Conservation (phyloP, 2,329 filamentous ascomycete species). For the Botrytis pseudocinerea region DNA sequence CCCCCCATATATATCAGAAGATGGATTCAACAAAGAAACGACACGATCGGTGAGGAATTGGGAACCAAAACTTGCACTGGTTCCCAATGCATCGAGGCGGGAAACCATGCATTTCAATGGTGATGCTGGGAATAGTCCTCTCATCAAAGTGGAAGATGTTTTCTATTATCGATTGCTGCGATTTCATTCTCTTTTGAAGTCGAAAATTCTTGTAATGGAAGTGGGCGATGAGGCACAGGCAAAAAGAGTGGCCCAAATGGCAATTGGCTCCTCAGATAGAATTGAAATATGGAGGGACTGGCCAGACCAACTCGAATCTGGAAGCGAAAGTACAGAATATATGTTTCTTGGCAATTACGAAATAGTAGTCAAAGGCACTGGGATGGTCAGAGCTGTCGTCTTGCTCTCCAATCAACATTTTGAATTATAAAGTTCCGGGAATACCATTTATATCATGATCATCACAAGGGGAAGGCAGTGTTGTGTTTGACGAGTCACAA, state of each 20-base stretch:
- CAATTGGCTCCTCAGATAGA: constrained; percentile 31
- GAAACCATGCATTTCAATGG: not conserved
- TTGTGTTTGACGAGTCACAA: not conserved
- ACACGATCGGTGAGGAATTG: constrained; percentile 74
- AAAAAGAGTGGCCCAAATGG: constrained; percentile 57
- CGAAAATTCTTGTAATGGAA: constrained; percentile 66
- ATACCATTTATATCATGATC: not conserved
- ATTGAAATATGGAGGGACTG: constrained; percentile 74
- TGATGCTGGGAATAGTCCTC: not conserved
- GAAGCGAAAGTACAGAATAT: not conserved
- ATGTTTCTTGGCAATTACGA: not conserved
- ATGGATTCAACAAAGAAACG: constrained; percentile 62
- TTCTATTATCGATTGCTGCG: constrained; percentile 70
- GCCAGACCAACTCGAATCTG: constrained; percentile 45
- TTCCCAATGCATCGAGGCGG: constrained; percentile 45
- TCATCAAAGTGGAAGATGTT: constrained; percentile 34
- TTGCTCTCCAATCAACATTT: constrained; percentile 11
- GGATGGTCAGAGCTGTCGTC: constrained; percentile 30
- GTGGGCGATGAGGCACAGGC: constrained; percentile 72
- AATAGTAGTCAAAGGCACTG: constrained; percentile 29
- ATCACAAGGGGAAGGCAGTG: not conserved
- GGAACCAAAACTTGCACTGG: constrained; percentile 79
- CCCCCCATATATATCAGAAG: constrained; percentile 80
- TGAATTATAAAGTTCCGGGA: not conserved
- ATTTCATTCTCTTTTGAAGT: constrained; percentile 47